Conservation (phyloP, 2,329 filamentous ascomycete species). For the Phoma sp. region DNA sequence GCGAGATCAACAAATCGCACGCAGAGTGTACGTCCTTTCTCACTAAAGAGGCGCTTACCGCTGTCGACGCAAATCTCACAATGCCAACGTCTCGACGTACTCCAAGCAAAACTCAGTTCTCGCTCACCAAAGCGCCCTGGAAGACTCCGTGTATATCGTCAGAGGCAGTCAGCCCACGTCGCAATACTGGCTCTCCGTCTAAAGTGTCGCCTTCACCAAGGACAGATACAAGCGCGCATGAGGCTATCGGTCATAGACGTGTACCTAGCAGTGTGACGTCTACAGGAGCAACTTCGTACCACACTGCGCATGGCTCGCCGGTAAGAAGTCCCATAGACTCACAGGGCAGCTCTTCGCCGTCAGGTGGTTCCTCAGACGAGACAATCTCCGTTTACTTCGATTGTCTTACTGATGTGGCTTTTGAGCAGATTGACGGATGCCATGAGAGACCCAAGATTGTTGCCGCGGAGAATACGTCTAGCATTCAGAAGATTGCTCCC, state of each 20-base stretch:
- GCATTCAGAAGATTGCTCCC: conserved; percentile 1
- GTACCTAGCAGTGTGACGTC: conserved; percentile 26
- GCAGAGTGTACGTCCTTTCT: conserved; percentile 29
- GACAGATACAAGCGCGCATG: conserved; percentile 1
- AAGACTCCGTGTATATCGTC: conserved; percentile 29
- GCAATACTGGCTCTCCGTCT: conserved; percentile 18
- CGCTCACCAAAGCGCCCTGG: conserved; percentile 25
- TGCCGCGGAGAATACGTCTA: background rate
- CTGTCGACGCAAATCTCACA: conserved; percentile 28
- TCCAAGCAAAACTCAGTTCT: conserved; percentile 20
- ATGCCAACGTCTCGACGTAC: conserved; percentile 16
- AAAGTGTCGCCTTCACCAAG: conserved; percentile 27
- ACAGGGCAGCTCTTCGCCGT: conserved; percentile 27
- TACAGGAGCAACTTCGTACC: conserved; percentile 29
- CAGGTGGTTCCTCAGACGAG: conserved; percentile 19
- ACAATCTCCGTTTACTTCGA: conserved; percentile 6
- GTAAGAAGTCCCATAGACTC: conserved; percentile 37
- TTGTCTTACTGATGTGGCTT: conserved; percentile 23
- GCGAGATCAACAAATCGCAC: conserved; percentile 21
- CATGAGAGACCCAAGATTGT: background rate
- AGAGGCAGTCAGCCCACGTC: conserved; percentile 15
- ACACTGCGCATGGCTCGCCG: conserved; percentile 33
- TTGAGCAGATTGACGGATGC: conserved; percentile 15
- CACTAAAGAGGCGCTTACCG: conserved; percentile 36
- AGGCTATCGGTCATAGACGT: conserved; percentile 10